Percentiles rank a stretch among this genome's conserved stretches.
These are phyloP conservation scores for Penicillium sp. DNA, from an alignment of 2,329 filamentous ascomycete species.

Conservation along the genomic window DNA sequence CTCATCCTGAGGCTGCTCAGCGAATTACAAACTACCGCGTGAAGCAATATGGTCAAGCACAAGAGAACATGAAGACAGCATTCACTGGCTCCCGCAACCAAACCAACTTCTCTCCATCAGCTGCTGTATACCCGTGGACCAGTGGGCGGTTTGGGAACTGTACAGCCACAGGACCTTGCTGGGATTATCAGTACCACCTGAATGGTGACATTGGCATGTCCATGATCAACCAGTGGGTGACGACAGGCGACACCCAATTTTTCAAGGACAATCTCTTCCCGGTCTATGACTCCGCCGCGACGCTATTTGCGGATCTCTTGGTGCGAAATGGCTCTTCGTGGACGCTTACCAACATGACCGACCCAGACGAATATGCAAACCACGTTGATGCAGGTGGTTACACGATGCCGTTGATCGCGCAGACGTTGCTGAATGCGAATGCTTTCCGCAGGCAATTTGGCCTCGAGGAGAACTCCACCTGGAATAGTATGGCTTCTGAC, in stretches of 20 bases:
- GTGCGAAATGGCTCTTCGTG: conserved; percentile 53
- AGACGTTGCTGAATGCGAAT: conserved; percentile 54
- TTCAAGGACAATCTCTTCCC: conserved; percentile 55
- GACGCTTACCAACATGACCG: conserved; percentile 60
- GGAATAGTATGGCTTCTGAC: conserved; percentile 51
- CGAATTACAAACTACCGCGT: conserved; percentile 61
- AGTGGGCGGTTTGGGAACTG: conserved; percentile 63
- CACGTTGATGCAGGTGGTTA: conserved; percentile 62
- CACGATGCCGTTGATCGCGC: conserved; percentile 57
- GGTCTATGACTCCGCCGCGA: conserved; percentile 58
- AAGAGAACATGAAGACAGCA: conserved; percentile 52
- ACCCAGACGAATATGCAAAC: conserved; percentile 68
- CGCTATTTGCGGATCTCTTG: conserved; percentile 56
- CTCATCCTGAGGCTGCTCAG: conserved; percentile 57
- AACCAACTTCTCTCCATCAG: conserved; percentile 52
- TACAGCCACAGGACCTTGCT: conserved; percentile 58
- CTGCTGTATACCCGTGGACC: conserved; percentile 64
- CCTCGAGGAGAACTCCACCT: conserved; percentile 51
- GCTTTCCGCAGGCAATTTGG: conserved; percentile 53
- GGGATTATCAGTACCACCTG: conserved; percentile 66
- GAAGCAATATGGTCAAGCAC: conserved; percentile 54
- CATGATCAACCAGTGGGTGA: conserved; percentile 56
- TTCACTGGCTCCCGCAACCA: conserved; percentile 55
- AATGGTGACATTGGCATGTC: conserved; percentile 64
- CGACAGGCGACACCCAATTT: conserved; percentile 53